These are phyloP conservation scores for Quillaja saponaria DNA, from an alignment of 306 rosid genomes.

Conservation along the genomic window DNA sequence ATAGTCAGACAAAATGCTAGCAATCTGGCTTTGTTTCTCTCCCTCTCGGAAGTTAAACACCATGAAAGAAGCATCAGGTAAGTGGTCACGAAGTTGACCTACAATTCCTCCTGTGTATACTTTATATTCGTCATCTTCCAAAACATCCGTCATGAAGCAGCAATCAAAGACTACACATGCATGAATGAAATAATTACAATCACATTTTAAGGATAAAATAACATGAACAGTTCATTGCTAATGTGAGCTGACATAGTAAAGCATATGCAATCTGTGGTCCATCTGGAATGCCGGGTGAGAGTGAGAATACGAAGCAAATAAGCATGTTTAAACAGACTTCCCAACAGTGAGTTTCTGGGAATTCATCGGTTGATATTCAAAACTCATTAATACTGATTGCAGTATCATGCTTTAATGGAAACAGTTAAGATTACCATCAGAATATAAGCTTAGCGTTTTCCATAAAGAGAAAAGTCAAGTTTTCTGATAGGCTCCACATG, in stretches of 20 bases:
- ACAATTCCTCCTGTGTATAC: constrained; percentile 74
- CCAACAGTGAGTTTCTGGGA: constrained; percentile 3
- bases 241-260: constrained; percentile 11
- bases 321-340: constrained; percentile 10
- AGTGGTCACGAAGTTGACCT: constrained; percentile 65
- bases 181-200: constrained; percentile 31
- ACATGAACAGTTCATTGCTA: constrained; percentile 16
- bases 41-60: constrained; percentile 97
- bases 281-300: constrained; percentile 2
- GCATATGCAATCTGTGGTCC: constrained; percentile 6
- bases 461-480: background rate
- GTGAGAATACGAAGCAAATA: constrained; percentile 17
- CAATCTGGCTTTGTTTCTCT: constrained; percentile 67
- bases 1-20: constrained; percentile 61
- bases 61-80: constrained; percentile 85
- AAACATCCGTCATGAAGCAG: constrained; percentile 83
- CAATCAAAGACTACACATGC: constrained; percentile 78
- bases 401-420: background rate
- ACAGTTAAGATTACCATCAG: background rate
- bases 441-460: constrained; percentile 14
- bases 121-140: constrained; percentile 76
- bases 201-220: constrained; percentile 10
- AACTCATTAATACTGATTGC: constrained; percentile 7
- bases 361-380: constrained; percentile 23
- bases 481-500: background rate